Conservation (phyloP, 2,329 filamentous ascomycete genomes). For the Penicillium hordei region DNA sequence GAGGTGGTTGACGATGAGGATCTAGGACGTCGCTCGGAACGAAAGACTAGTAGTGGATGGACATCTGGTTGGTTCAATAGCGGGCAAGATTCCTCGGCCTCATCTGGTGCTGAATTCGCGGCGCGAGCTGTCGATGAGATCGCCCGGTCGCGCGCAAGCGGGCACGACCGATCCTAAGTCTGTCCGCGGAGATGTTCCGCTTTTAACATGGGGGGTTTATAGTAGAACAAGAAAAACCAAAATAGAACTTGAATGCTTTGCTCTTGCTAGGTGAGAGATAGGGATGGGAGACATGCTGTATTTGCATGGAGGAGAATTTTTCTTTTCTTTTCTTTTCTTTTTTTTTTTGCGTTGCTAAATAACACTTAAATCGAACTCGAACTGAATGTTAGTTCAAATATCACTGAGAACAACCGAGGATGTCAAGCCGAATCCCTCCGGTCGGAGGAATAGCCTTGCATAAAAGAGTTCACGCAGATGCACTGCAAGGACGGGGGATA, state of each 20-base stretch:
- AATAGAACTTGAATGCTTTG: conserved; percentile 2
- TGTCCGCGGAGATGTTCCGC: neutral
- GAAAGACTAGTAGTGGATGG: conserved; percentile 29
- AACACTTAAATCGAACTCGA: neutral
- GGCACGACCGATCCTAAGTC: conserved; percentile 22
- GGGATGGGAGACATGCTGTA: neutral
- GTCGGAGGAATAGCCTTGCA: conserved; percentile 15
- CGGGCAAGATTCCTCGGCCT: conserved; percentile 26
- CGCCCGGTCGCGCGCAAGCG: conserved; percentile 19
- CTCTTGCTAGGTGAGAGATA: conserved; percentile 4
- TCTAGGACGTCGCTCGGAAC: conserved; percentile 30
- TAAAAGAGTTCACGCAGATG: conserved; percentile 13
- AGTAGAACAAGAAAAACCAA: conserved; percentile 6
- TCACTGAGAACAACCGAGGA: conserved; percentile 9
- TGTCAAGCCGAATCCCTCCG: conserved; percentile 17
- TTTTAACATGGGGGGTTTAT: neutral
- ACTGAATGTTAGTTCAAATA: neutral
- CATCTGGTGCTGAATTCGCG: conserved; percentile 32
- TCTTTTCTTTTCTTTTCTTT: no score
- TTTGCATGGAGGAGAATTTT: no score
- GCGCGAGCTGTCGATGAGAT: conserved; percentile 30
- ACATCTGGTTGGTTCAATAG: conserved; percentile 34
- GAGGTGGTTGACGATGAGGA: conserved; percentile 82
- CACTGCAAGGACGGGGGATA: conserved; percentile 20
- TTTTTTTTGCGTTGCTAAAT: neutral